Conservation (phyloP, 371 early-diverging fungal species). For the Nosema granulosis region DNA sequence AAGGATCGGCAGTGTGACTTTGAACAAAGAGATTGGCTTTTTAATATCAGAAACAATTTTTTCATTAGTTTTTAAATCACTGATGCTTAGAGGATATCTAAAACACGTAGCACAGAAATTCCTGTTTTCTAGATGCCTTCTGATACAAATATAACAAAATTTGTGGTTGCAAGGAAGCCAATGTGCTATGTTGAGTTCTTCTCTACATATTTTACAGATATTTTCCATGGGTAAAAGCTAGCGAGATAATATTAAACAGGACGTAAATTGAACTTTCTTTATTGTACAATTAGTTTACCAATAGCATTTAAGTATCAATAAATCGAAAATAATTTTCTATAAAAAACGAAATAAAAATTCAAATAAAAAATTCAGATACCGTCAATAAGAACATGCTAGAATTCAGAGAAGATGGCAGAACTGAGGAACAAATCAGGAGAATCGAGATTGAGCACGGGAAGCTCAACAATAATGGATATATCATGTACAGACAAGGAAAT, state of each 20-base stretch:
- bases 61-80: slow-evolving; percentile 2
- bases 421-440: slow-evolving; percentile 20
- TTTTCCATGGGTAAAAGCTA: slow-evolving; percentile 19
- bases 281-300: too few relatives aligned
- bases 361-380: too few relatives aligned
- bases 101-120: slow-evolving; percentile 36
- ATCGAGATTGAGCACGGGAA: neutral
- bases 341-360: too few relatives aligned
- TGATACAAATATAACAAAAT: slow-evolving; percentile 48
- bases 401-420: slow-evolving; percentile 52
- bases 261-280: too few relatives aligned
- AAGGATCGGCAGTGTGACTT: neutral
- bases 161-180: slow-evolving; percentile 31
- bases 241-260: too few relatives aligned
- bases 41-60: slow-evolving; percentile 1
- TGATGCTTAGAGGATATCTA: neutral
- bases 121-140: slow-evolving; percentile 21
- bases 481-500: slow-evolving; percentile 26
- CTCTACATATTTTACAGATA: slow-evolving; percentile 37
- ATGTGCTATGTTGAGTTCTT: slow-evolving; percentile 6
- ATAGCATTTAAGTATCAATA: too few relatives aligned
- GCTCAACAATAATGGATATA: neutral
- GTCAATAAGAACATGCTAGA: too few relatives aligned
- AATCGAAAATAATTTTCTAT: too few relatives aligned
- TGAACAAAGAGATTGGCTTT: too few relatives aligned